Conservation (phyloP, 805 yeast species). For the Candida xiaguanensis region DNA sequence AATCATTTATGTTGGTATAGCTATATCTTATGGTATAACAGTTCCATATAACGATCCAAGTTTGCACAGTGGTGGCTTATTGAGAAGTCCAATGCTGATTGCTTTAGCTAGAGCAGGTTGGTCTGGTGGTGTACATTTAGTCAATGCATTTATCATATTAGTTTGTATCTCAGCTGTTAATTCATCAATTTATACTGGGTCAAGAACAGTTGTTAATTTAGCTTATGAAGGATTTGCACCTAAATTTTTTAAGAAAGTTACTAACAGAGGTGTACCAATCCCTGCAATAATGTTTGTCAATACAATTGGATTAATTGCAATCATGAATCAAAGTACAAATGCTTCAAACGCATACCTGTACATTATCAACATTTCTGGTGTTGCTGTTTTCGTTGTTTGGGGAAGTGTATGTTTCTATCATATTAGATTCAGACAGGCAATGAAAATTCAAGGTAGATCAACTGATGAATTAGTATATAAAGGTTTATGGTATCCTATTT, state of each 20-base stretch:
- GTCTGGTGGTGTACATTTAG: constrained; percentile 45
- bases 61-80: constrained; percentile 31
- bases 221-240: constrained; percentile 63
- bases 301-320: constrained; percentile 50
- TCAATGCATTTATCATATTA: constrained; percentile 59
- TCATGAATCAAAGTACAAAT: constrained; percentile 54
- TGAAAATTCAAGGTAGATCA: constrained; percentile 35
- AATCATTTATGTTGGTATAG: constrained; percentile 49
- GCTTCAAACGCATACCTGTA: constrained; percentile 58
- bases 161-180: constrained; percentile 69
- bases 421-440: constrained; percentile 49
- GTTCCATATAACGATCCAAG: constrained; percentile 54
- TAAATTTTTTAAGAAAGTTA: constrained; percentile 46
- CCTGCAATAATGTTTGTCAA: constrained; percentile 55
- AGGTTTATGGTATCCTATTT: constrained; percentile 46
- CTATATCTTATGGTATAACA: constrained; percentile 55
- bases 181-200: constrained; percentile 64
- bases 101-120: constrained; percentile 41
- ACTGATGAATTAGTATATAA: constrained; percentile 32
- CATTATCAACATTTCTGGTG: constrained; percentile 62
- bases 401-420: constrained; percentile 55
- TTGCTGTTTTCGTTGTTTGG: constrained; percentile 68
- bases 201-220: constrained; percentile 62
- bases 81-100: constrained; percentile 44
- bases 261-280: constrained; percentile 61